Evolutionary conservation across 495 filamentous ascomycete genomes (phyloP).

Genomic region (Penicillium angulare): DNA sequence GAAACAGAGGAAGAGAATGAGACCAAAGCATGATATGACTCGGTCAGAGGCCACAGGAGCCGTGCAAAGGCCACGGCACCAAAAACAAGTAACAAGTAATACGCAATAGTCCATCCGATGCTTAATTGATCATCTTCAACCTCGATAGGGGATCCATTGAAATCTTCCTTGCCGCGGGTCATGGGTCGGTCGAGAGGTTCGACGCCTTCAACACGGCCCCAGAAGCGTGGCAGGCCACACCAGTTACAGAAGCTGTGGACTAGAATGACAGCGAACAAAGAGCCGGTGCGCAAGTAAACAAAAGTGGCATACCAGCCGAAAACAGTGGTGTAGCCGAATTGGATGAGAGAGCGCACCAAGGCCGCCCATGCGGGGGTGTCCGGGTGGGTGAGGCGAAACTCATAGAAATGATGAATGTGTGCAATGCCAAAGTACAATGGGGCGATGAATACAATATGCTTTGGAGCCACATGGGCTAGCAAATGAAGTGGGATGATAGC

Average conservation of each 20-base stretch:
- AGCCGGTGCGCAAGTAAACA: slow-evolving; percentile 84
- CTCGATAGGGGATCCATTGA: slow-evolving; percentile 15
- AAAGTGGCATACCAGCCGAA: slow-evolving; percentile 95
- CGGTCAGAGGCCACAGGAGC: slow-evolving; percentile 70
- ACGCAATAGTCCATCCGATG: slow-evolving; percentile 68
- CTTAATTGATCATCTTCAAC: slow-evolving; percentile 27
- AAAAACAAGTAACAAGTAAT: slow-evolving; percentile 70
- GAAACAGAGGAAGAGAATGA: slow-evolving; percentile 21
- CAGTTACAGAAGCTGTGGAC: slow-evolving; percentile 92
- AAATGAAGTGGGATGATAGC: slow-evolving; percentile 79
- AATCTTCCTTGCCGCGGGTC: slow-evolving; percentile 43
- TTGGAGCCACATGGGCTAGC: slow-evolving; percentile 59
- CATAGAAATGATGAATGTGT: slow-evolving; percentile 94
- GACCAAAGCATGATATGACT: slow-evolving; percentile 49
- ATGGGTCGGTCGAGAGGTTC: slow-evolving; percentile 30
- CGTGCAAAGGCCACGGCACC: slow-evolving; percentile 71
- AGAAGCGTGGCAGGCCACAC: slow-evolving; percentile 83
- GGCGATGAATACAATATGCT: slow-evolving; percentile 68
- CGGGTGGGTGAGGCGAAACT: slow-evolving; percentile 82
- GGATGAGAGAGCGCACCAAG: slow-evolving; percentile 70
- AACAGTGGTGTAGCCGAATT: slow-evolving; percentile 88
- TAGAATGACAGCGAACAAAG: slow-evolving; percentile 65
- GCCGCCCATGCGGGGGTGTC: slow-evolving; percentile 57
- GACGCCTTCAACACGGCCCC: slow-evolving; percentile 65
- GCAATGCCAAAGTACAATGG: slow-evolving; percentile 94